Evolutionary conservation across 495 filamentous ascomycete genomes (phyloP).

Genomic region (Xylaria cubensis): DNA sequence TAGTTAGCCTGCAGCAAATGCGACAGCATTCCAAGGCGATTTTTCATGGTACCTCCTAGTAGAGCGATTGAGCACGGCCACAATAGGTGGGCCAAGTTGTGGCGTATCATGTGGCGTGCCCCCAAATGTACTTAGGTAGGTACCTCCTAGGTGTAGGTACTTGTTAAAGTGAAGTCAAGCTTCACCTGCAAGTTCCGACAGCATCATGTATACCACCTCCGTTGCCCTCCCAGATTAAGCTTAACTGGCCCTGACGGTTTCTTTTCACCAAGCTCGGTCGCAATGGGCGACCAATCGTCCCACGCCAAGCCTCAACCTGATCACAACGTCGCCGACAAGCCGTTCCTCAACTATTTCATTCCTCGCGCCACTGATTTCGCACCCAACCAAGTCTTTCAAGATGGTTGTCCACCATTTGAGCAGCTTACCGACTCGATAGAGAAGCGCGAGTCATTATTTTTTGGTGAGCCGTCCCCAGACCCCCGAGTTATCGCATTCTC

Average conservation of each 20-base stretch:
- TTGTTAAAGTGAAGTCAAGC: background rate
- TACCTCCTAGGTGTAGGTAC: background rate
- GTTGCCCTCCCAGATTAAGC: too few relatives aligned
- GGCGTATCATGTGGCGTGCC: background rate
- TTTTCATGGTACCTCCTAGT: background rate
- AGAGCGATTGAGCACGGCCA: background rate
- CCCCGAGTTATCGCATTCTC: conserved; percentile 49
- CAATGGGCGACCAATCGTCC: conserved; percentile 35
- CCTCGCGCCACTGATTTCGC: conserved; percentile 72
- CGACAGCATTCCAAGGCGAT: conserved; percentile 19
- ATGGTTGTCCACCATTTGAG: conserved; percentile 36
- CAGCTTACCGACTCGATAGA: conserved; percentile 55
- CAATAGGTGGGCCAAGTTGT: background rate
- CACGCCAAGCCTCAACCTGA: conserved; percentile 33
- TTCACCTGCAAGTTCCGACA: background rate
- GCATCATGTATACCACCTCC: background rate
- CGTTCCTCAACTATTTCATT: conserved; percentile 78
- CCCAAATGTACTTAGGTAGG: background rate
- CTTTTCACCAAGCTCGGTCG: background rate
- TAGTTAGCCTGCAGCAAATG: conserved; percentile 4
- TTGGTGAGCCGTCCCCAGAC: conserved; percentile 64
- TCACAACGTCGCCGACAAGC: conserved; percentile 71
- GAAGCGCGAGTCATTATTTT: conserved; percentile 61
- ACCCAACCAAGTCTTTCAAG: conserved; percentile 63
- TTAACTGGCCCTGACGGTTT: background rate